Evolutionary conservation across 768 basidiomycete genomes (phyloP), one percentile per base, ranked within the genome.

Genomic region (Sistotremastrum suecicum): DNA sequence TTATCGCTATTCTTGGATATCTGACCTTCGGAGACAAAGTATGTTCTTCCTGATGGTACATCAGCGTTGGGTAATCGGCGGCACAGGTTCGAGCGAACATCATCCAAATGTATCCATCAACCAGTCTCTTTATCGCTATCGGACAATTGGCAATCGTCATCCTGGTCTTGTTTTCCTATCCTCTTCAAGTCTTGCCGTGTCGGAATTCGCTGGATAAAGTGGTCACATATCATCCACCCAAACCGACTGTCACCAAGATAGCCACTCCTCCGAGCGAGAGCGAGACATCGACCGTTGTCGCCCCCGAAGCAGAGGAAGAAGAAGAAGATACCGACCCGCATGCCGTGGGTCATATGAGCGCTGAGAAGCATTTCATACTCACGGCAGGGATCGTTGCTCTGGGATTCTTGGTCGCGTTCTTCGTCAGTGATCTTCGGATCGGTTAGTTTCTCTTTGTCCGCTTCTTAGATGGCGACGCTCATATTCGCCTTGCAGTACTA

Each of bases 101-200:
- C 54, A 86, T 97, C 52, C 88, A 87, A 28, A 95, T 94, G 86
- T 90, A 89, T 56, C 85, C 85, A 3, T 75, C 80, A 5, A 90
- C 87, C 0, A 90, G 91, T 35, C 64, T 92, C 37, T 89, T 95
- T 63, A 83, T 99, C 52, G 90, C 94, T 33, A 56, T 92, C 48
- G 94, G 94, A 6, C 89, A 95, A 56, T 64, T 94, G 7, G 95
- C 92, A 7, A 95, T 99, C 59, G 83, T 89, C 36, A 65, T 86
- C 40, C 72, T 94, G 30, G 91, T 98, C 47, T 66, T 89, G 46
- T 88, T 94, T 56, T 90, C 87, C 11, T 94, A 99, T 61, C 92
- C 95, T 0, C 60, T 99, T 43, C 95, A 98, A 63, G 82, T 94
- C 4, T 83, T 90, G 45, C 95, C 95, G 0, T 94, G 90, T 58